Base-by-base conservation (phyloP, 352 stramenopile genomes). In the Pythium coloratum region DNA sequence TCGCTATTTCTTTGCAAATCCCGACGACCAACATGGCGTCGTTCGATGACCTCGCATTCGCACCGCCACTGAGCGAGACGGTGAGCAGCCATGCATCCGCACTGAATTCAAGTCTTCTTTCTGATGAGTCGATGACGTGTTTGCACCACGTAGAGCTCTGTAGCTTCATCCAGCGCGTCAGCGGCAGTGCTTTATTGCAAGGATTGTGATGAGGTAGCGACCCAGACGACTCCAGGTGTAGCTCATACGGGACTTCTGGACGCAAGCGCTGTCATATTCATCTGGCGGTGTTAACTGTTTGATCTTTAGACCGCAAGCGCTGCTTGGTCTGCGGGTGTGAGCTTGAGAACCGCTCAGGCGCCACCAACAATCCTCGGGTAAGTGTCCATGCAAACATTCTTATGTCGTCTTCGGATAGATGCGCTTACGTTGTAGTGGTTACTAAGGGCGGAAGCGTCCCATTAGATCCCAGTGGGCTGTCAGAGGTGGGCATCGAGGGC, bases 11-110 rank as follows among this genome's bases (percentile, higher is more conserved):
- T 16, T 12, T 3, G 3, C 16, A 16, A 3, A 44, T 14, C 40
- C 13, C 7, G 6, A 40, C 13, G 40, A 49, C 14, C 14, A 8
- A 49, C 30, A 53, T 53, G 78, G 70, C 80, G 38, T 86, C 84
- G 20, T 92, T 89, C 72, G 84, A 92, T 70, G 84, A 92, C 64
- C 72, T 92, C 51, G 84, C 84, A 18, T 92, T 92, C 70, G 77
- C 62, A 68, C 67, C 55, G 20, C 55, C 57, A 28, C 54, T 14
- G 60, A 57, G 46, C 59, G 66, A 59, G 16, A 20, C 24, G 28
- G 46, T 64, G 36, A 30, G 40, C n/a, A 46, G 40, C 16, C 42
- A 44, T 13, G 42, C 20, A 12, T 59, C 24, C 14, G 14, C 20
- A 33, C 16, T 57, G 33, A 18, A 26, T 32, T 8, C 2, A 50